phyloP scores from a whole-genome alignment of 2,329 filamentous ascomycete genomes.

The Nemania bipapillata region DNA sequence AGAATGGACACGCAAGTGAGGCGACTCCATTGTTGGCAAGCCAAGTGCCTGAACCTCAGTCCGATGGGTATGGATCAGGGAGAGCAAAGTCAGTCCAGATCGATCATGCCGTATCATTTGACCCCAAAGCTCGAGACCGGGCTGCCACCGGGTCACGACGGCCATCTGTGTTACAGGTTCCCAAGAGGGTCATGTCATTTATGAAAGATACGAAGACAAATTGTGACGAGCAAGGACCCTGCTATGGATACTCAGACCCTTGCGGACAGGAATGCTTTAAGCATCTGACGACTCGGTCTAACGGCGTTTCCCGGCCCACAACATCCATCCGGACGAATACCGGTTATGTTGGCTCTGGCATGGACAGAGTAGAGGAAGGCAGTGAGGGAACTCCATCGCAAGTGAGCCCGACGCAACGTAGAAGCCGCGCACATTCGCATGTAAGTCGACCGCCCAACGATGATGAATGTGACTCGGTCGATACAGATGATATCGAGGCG shows the following conservation, averaged over 20 bases:
- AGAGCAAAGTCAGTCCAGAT: constrained; percentile 46
- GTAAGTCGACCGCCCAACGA: constrained; percentile 47
- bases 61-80: constrained; percentile 43
- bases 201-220: constrained; percentile 72
- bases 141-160: constrained; percentile 55
- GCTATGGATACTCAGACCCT: constrained; percentile 72
- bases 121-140: constrained; percentile 43
- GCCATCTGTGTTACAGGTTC: constrained; percentile 66
- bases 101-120: constrained; percentile 37
- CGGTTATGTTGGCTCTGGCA: constrained; percentile 50
- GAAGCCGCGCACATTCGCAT: constrained; percentile 47
- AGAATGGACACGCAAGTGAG: constrained; percentile 52
- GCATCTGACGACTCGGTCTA: constrained; percentile 59
- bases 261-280: constrained; percentile 75
- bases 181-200: constrained; percentile 70
- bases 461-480: constrained; percentile 44
- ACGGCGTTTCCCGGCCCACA: constrained; percentile 51
- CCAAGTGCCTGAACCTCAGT: constrained; percentile 44
- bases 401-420: constrained; percentile 44
- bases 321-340: constrained; percentile 58
- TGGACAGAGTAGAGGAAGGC: constrained; percentile 49
- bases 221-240: constrained; percentile 70
- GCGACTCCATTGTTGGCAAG: constrained; percentile 61
- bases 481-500: constrained; percentile 58
- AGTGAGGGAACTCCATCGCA: constrained; percentile 41